phyloP scores from a whole-genome alignment of 305 asterid genomes.

The Fraxinus latifolia region DNA sequence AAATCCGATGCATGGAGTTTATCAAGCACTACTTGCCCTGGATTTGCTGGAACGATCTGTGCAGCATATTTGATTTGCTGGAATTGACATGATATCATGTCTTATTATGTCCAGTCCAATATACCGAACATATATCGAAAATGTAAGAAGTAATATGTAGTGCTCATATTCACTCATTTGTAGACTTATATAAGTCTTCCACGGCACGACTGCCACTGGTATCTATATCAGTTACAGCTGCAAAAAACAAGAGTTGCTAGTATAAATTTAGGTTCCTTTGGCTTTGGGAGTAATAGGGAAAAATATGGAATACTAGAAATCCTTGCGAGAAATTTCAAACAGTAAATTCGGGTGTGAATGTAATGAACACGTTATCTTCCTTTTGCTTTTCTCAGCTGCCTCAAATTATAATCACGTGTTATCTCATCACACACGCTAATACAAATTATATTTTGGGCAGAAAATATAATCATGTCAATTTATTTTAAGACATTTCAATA shows the following conservation, averaged over 20 bases:
- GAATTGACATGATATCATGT: background rate
- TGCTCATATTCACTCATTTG: conserved; percentile 29
- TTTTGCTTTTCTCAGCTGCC: too few species aligned
- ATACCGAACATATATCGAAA: background rate
- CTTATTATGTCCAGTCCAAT: background rate
- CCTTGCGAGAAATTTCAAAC: conserved; percentile 60
- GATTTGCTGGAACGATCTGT: conserved; percentile 70
- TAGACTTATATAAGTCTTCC: conserved; percentile 58
- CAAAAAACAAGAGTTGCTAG: background rate
- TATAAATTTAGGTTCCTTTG: background rate
- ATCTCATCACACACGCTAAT: too few species aligned
- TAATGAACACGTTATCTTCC: too few species aligned
- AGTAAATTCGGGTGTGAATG: too few species aligned
- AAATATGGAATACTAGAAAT: background rate
- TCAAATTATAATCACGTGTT: too few species aligned
- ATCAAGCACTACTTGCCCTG: conserved; percentile 56
- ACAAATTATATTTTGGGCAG: too few species aligned
- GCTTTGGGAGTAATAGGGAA: background rate
- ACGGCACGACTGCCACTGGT: conserved; percentile 74
- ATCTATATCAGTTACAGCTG: conserved; percentile 88
- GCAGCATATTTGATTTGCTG: background rate
- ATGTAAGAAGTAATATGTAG: background rate
- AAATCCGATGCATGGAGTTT: conserved; percentile 56
- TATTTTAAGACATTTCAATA: too few species aligned
- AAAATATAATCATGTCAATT: too few species aligned